A percentile compares a stretch with the other conserved stretches of the same genome.
Conservation (phyloP, 2,329 filamentous ascomycete species). For the Didymella pomorum region DNA sequence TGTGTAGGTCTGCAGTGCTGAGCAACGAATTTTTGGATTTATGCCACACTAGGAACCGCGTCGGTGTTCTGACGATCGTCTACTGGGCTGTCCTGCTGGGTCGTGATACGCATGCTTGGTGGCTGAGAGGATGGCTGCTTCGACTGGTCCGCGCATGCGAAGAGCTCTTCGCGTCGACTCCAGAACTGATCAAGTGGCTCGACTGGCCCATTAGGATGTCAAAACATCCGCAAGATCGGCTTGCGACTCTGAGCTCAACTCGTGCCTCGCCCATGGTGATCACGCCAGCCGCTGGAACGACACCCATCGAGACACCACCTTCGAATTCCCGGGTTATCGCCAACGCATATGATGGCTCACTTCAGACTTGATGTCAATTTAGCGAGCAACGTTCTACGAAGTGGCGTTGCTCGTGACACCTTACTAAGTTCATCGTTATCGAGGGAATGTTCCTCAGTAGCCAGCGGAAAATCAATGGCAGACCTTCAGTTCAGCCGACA, state of each 20-base stretch:
- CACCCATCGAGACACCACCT: neutral
- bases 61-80: conserved; percentile 36
- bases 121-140: conserved; percentile 37
- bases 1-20: conserved; percentile 5
- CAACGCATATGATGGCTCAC: neutral
- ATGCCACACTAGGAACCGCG: conserved; percentile 31
- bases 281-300: conserved; percentile 2
- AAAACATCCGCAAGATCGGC: neutral
- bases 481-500: neutral
- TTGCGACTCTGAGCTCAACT: neutral
- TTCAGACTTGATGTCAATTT: neutral
- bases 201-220: conserved; percentile 39
- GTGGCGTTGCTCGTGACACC: neutral
- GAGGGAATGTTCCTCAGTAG: neutral
- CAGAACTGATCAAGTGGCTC: conserved; percentile 39
- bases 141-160: conserved; percentile 35
- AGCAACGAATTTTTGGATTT: conserved; percentile 11
- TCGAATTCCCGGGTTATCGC: neutral
- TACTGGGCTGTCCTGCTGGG: conserved; percentile 39
- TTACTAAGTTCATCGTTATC: neutral
- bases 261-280: conserved; percentile 5
- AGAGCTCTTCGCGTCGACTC: conserved; percentile 32
- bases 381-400: neutral
- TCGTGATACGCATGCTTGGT: conserved; percentile 33
- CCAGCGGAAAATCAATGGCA: neutral